Base-by-base conservation (phyloP, 2,329 filamentous ascomycete species). In the Trichophyton equinum region DNA sequence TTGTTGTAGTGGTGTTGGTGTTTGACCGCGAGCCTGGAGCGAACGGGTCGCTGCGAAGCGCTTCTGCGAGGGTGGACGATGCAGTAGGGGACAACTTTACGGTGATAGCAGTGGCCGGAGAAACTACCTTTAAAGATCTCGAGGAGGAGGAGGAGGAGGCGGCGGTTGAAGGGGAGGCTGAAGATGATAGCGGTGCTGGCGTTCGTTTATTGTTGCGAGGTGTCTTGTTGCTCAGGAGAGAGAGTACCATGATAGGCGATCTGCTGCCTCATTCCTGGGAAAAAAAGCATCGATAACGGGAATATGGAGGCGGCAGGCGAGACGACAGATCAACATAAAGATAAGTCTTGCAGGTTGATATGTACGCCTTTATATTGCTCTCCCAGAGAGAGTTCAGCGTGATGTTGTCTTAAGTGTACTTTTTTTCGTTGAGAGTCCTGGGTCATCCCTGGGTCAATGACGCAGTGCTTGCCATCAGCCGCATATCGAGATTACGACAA, bases 41-140 rank as follows among this genome's bases (percentile, higher is more conserved):
- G 56, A 30, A 72, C 62, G 76, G 75, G 58, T 77, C 76, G 61
- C 72, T 74, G 61, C 75, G 74, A 11, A 78, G 70, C 6, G 75
- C 75, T 69, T 77, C 75, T 60, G 67, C 70, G 51, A 77, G 69
- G 11, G 74, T 75, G 25, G 72, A 67, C 27, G 72, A 62, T 63
- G 20, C 38, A 2, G 55, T 20, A n/a, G 55, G 20, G 30, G 55
- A 57, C 15, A 42, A 18, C 30, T 38, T 20, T 30, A 42, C 30
- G 20, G 55, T 40, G 4, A n/a, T 57, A n/a, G 38, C 20, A 40
- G 55, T 20, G 4, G n/a, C 55, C 9, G 33, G 11, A 13, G 33
- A 3, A 20, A 30, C 9, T 7, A 30, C 30, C 38, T 58, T 62
- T 60, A 30, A 47, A 59, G 36, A 25, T 33, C 22, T 59, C 40